Conservation (phyloP, 768 basidiomycete species). For the Amanita phalloides region DNA sequence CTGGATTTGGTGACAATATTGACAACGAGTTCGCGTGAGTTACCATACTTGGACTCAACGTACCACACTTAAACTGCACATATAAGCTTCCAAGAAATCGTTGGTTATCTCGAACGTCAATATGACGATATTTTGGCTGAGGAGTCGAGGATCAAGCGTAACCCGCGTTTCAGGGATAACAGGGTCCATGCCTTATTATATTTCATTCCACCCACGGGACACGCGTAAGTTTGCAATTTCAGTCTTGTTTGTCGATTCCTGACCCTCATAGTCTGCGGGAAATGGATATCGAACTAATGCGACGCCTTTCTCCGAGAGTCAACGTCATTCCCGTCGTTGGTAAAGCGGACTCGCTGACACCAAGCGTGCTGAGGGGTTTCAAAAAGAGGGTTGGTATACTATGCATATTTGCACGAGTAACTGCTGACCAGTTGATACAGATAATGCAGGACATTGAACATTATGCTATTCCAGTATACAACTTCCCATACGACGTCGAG, state of each 20-base stretch:
- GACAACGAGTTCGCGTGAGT: constrained; percentile 97
- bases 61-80: neutral
- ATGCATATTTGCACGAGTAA: neutral
- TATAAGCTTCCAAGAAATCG: constrained; percentile 91
- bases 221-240: constrained; percentile 53
- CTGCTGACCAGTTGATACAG: constrained; percentile 27
- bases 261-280: constrained; percentile 62
- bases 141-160: constrained; percentile 98
- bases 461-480: constrained; percentile 97
- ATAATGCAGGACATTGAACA: constrained; percentile 99
- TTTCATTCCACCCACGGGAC: constrained; percentile 98
- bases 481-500: constrained; percentile 98
- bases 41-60: neutral
- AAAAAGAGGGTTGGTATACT: constrained; percentile 68
- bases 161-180: constrained; percentile 98
- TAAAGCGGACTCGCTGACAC: constrained; percentile 93
- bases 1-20: constrained; percentile 97
- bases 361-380: constrained; percentile 87
- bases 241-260: constrained; percentile 1
- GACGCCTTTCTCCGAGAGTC: constrained; percentile 91
- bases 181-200: constrained; percentile 93
- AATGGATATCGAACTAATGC: constrained; percentile 99
- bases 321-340: constrained; percentile 98
- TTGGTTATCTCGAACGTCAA: constrained; percentile 94
- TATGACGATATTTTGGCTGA: constrained; percentile 98